Conservation (phyloP, 208 protist species). For the Crithidia brevicula region DNA sequence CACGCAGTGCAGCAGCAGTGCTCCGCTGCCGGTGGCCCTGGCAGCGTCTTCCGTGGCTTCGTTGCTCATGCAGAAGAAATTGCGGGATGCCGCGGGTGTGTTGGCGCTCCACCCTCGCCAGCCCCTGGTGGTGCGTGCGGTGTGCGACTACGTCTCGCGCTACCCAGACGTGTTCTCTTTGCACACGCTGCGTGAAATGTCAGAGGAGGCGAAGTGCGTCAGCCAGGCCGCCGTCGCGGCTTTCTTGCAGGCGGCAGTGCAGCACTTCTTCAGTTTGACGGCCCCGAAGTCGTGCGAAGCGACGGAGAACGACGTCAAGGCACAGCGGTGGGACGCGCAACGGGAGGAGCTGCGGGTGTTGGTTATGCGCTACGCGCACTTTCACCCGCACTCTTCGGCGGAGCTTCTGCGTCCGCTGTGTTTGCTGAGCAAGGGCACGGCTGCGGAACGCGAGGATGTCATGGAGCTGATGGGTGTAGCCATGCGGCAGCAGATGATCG, state of each 20-base stretch:
- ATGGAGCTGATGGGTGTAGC: constrained; percentile 52
- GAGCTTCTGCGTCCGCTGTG: constrained; percentile 59
- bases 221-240: constrained; percentile 23
- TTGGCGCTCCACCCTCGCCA: constrained; percentile 49
- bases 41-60: constrained; percentile 38
- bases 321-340: constrained; percentile 6
- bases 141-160: constrained; percentile 27
- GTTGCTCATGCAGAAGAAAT: constrained; percentile 29
- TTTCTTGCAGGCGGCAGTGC: constrained; percentile 38
- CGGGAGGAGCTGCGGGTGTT: constrained; percentile 37
- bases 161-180: constrained; percentile 19
- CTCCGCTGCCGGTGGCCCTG: constrained; percentile 59
- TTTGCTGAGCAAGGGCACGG: constrained; percentile 31
- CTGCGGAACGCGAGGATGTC: constrained; percentile 40
- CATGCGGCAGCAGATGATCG: constrained; percentile 45
- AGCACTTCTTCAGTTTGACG: constrained; percentile 1
- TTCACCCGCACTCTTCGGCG: constrained; percentile 41
- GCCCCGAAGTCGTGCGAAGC: not conserved
- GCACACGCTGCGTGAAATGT: constrained; percentile 36
- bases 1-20: constrained; percentile 35
- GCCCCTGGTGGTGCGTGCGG: constrained; percentile 19
- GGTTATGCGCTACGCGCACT: constrained; percentile 52
- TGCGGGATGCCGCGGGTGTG: constrained; percentile 43
- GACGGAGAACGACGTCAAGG: not conserved
- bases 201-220: constrained; percentile 34